These are phyloP conservation scores for Raffaelea ambrosiae DNA, from an alignment of 2,329 filamentous ascomycete species.

Conservation along the genomic window DNA sequence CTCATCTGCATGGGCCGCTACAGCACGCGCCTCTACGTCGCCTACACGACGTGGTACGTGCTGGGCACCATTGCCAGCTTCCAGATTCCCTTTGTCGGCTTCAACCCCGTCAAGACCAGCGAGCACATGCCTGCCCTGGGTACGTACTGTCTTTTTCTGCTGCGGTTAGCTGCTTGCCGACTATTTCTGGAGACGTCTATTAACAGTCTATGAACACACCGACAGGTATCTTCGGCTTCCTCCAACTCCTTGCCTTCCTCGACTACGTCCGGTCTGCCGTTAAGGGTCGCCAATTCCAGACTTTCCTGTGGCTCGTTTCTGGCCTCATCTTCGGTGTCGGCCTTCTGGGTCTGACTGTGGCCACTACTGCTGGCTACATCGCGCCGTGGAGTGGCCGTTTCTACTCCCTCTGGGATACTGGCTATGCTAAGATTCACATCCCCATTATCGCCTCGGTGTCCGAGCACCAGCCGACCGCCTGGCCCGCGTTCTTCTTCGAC, in stretches of 20 bases:
- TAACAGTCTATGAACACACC: too few relatives aligned
- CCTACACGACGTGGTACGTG: constrained; percentile 97
- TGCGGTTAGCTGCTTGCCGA: constrained; percentile 1
- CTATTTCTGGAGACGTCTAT: too few relatives aligned
- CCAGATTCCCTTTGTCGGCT: constrained; percentile 98
- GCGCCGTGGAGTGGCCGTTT: constrained; percentile 97
- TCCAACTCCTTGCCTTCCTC: constrained; percentile 88
- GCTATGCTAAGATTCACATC: constrained; percentile 98
- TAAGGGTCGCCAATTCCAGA: constrained; percentile 89
- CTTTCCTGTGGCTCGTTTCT: constrained; percentile 69
- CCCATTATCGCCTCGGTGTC: constrained; percentile 99
- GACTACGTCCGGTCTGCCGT: constrained; percentile 85
- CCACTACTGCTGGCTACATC: constrained; percentile 82
- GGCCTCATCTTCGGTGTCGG: constrained; percentile 65
- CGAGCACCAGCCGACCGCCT: constrained; percentile 96
- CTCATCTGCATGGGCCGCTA: constrained; percentile 95
- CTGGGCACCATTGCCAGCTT: constrained; percentile 94
- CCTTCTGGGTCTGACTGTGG: constrained; percentile 69
- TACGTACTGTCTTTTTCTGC: constrained; percentile 30
- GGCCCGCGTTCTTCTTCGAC: constrained; percentile 99
- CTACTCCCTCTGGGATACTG: constrained; percentile 98
- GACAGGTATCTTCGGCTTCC: constrained; percentile 89
- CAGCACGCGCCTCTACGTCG: constrained; percentile 87
- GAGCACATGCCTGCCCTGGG: constrained; percentile 97
- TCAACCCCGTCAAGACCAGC: constrained; percentile 90